Evolutionary conservation across 1,284 basidiomycete genomes (phyloP).

Genomic region (Polyporus tsugae): DNA sequence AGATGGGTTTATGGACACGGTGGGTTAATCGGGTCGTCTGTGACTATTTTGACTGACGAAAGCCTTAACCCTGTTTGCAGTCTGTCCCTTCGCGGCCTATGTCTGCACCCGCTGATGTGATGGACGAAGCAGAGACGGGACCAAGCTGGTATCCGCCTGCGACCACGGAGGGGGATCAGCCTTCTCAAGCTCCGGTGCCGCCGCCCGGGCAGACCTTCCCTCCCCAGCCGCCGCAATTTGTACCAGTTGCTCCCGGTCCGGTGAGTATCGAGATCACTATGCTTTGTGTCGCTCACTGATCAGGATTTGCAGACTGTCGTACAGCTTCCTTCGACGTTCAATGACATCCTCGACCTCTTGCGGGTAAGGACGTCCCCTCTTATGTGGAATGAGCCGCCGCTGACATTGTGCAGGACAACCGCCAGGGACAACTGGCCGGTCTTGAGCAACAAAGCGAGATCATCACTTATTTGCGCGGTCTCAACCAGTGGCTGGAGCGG

Average conservation of each 20-base stretch:
- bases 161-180: constrained; percentile 7
- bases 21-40: background rate
- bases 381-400: background rate
- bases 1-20: constrained; percentile 20
- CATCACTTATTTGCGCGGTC: constrained; percentile 74
- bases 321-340: constrained; percentile 62
- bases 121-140: background rate
- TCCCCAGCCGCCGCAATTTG: constrained; percentile 27
- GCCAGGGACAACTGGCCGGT: constrained; percentile 72
- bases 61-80: constrained; percentile 1
- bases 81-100: constrained; percentile 18
- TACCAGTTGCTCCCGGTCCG: constrained; percentile 38
- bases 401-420: constrained; percentile 65
- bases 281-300: background rate
- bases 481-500: constrained; percentile 78
- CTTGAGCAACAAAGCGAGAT: constrained; percentile 80
- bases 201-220: constrained; percentile 22
- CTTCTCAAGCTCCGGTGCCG: constrained; percentile 18
- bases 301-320: constrained; percentile 57
- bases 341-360: constrained; percentile 64
- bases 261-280: constrained; percentile 40
- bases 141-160: constrained; percentile 25
- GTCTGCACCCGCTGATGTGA: constrained; percentile 17
- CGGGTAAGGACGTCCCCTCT: constrained; percentile 51
- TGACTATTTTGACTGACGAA: background rate